These are phyloP conservation scores for Neophaeococcomyces aloes DNA, from an alignment of 2,329 filamentous ascomycete genomes.

Conservation along the genomic window DNA sequence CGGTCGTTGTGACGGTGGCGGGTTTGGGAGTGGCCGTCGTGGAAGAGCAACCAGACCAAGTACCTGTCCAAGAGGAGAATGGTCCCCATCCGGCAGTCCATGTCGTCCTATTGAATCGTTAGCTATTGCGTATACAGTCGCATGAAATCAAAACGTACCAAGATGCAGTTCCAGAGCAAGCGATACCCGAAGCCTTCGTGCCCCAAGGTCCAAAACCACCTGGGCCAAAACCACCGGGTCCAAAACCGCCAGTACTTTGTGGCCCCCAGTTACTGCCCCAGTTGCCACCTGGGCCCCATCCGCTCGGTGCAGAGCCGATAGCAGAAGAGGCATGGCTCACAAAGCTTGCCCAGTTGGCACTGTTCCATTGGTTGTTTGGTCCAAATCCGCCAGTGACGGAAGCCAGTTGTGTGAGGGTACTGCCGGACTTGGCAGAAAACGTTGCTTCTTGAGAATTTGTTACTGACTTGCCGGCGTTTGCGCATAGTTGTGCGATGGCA, in stretches of 20 bases:
- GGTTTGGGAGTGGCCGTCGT: conserved; percentile 18
- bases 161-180: conserved; percentile 15
- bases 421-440: conserved; percentile 21
- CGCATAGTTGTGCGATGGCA: conserved; percentile 22
- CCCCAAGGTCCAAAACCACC: conserved; percentile 16
- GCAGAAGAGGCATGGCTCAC: conserved; percentile 17
- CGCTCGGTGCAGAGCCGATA: conserved; percentile 17
- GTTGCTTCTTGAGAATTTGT: conserved; percentile 21
- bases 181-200: conserved; percentile 19
- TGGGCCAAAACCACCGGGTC: conserved; percentile 10
- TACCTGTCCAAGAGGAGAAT: conserved; percentile 18
- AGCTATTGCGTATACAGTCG: not conserved
- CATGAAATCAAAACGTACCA: conserved; percentile 6
- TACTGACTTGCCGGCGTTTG: conserved; percentile 19
- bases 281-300: conserved; percentile 11
- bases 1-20: conserved; percentile 21
- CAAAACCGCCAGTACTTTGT: conserved; percentile 10
- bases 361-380: conserved; percentile 18
- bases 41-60: conserved; percentile 21
- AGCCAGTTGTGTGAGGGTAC: conserved; percentile 18
- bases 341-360: conserved; percentile 16
- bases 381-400: conserved; percentile 15
- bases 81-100: conserved; percentile 21
- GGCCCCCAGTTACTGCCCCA: conserved; percentile 14
- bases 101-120: conserved; percentile 14